Evolutionary conservation across 1,284 basidiomycete species (phyloP), one percentile per base, ranked within the genome.

Genomic region (Golubevia sp.): DNA sequence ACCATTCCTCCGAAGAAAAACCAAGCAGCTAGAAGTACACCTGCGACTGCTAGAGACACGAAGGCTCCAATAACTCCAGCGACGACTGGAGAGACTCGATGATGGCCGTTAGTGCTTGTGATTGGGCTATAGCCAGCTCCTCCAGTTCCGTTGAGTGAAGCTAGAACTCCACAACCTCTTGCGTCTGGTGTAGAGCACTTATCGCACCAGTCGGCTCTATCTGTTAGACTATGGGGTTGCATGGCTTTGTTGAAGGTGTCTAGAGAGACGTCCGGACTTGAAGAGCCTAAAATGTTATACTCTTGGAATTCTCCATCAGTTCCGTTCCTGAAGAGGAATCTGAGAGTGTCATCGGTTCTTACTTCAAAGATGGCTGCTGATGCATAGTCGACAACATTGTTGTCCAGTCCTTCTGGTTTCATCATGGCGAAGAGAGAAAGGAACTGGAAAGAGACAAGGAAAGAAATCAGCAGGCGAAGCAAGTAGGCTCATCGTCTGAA

Each of bases 21-120:
- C 50, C 50, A 52, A 23, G 25, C 21, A 23, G 38, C 64, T 1
- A 73, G 57, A 1, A 70, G 48, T 11, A 77, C 52, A 2, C 60
- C 26, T 8, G 69, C 71, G 54, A 76, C n/a, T 1, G 72, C 76
- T 1, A 78, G 63, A 30, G 65, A 71, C 58, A 79, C 73, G 2
- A 77, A 27, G 1, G 76, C 64, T 30, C 76, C 76, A 52, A 79
- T 77, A 24, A 77, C 64, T 55, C 76, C 76, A 1, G 74, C 76
- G 1, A 71, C 71, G 11, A 79, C 69, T 20, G 76, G 76, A 23
- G 66, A 71, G 34, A 79, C 76, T 30, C 65, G 64, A 50, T 79
- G 76, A 50, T 67, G 65, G 49, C 76, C 76, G 23, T 56, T 64
- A 0, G 76, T 79, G 8, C 64, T 68, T 0, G 70, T 71, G 34